phyloP scores from a whole-genome alignment of 116 monocot species.

The Trichopus zeylanicus region DNA sequence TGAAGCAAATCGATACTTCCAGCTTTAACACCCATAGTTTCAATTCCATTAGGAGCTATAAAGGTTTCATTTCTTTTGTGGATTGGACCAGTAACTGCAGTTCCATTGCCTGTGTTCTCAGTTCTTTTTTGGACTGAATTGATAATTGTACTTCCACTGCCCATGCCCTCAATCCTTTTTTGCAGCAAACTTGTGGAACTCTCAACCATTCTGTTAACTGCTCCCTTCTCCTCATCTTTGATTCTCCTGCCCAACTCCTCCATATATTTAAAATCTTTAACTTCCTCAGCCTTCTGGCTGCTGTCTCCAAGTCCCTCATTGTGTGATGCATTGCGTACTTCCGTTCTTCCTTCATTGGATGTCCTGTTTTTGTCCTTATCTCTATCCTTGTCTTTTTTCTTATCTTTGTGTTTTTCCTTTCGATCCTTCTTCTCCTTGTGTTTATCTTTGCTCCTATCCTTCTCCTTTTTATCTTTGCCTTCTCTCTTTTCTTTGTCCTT shows the following conservation, averaged over 20 bases:
- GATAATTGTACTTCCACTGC: conserved; percentile 1
- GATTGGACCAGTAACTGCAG: not conserved
- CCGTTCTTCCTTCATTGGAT: conserved; percentile 17
- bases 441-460: conserved; percentile 29
- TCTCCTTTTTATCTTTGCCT: conserved; percentile 24
- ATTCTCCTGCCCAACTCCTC: conserved; percentile 23
- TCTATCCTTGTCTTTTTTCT: conserved; percentile 5
- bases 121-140: conserved; percentile 3
- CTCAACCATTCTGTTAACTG: conserved; percentile 12
- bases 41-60: conserved; percentile 2
- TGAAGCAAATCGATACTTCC: not conserved
- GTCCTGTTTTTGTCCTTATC: conserved; percentile 24
- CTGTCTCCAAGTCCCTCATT: conserved; percentile 14
- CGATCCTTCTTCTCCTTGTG: conserved; percentile 30
- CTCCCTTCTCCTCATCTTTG: conserved; percentile 17
- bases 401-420: conserved; percentile 26
- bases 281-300: conserved; percentile 3
- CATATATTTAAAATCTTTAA: conserved; percentile 16
- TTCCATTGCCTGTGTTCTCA: not conserved
- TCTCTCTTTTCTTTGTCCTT: conserved; percentile 33
- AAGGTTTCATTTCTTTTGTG: not conserved
- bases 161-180: conserved; percentile 10
- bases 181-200: conserved; percentile 9
- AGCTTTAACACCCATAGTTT: not conserved
- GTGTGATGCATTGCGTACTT: conserved; percentile 5